Base-by-base conservation (phyloP, 441 rosid species). In the Kokia cookei region DNA sequence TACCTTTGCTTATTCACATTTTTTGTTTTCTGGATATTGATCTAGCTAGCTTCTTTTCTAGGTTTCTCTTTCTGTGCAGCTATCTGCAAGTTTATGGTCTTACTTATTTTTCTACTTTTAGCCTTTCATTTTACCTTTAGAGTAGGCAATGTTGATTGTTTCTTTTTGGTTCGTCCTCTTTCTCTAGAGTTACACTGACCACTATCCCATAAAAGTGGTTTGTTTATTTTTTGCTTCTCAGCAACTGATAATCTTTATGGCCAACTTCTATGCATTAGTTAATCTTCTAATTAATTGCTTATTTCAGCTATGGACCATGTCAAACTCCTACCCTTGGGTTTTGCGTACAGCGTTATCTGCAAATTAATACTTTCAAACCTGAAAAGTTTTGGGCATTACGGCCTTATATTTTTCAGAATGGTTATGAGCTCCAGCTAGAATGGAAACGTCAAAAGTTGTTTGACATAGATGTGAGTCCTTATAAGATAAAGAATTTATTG, bases 271-370 rank as follows among this genome's bases (percentile, higher is more conserved):
- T 17, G 59, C 27, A 54, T 1, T 54, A 48, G 62, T 64, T 74
- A 73, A 73, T 82, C 26, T 60, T 67, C 73, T 65, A 73, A 15
- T 24, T 59, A 47, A 69, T 66, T 84, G 61, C 76, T 76, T 82
- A 35, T 86, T 86, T 79, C 95, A 94, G 98, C 37, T 92, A 94
- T 75, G 97, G 99, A 51, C 99, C 99, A 60, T 93, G 97, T 77
- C 99, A 94, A 84, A 93, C 96, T 75, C 99, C 97, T 71, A 94
- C 97, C 14, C 99, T 94, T 73, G 99, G 99, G 77, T 94, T 92
- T 68, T 93, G 99, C 73, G 99, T 94, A 65, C 97, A 91, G 77
- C 91, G 97, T 6, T 85, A 93, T 86, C 79, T 94, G 84, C 97
- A 94, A 80, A 90, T 94, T 78, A 91, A 86, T 54, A 91, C 96